phyloP scores from a whole-genome alignment of 805 yeast species.

The Candida qinlingensis region DNA sequence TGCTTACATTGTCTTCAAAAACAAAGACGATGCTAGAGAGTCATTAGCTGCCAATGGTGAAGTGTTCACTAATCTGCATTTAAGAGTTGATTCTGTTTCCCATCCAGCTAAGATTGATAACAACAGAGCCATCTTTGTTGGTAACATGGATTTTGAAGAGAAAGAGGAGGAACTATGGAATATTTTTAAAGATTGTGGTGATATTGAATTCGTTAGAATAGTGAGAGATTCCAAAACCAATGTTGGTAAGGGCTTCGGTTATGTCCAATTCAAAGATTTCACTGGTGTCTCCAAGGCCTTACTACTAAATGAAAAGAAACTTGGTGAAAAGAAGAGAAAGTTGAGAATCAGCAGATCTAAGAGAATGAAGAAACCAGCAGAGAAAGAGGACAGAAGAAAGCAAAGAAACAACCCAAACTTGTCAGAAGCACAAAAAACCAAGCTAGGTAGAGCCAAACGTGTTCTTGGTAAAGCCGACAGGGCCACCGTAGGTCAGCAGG shows the following conservation, averaged over 20 bases:
- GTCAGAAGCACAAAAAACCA: conserved; percentile 66
- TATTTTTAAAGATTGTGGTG: conserved; percentile 63
- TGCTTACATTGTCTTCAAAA: conserved; percentile 78
- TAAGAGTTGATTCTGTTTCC: conserved; percentile 89
- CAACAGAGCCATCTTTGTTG: conserved; percentile 82
- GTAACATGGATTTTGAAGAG: conserved; percentile 90
- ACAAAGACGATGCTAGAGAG: conserved; percentile 40
- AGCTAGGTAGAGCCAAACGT: conserved; percentile 72
- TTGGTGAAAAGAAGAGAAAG: conserved; percentile 45
- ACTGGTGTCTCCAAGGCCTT: conserved; percentile 77
- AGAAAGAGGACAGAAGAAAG: conserved; percentile 8
- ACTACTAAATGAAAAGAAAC: conserved; percentile 64
- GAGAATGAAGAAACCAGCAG: conserved; percentile 19
- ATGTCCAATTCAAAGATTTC: conserved; percentile 79
- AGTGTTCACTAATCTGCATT: conserved; percentile 64
- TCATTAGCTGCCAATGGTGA: conserved; percentile 55
- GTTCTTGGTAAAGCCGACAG: conserved; percentile 78
- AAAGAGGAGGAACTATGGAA: conserved; percentile 85
- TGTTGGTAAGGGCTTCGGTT: conserved; percentile 95
- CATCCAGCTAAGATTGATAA: conserved; percentile 86
- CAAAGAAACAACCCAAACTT: conserved; percentile 26
- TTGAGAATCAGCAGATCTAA: conserved; percentile 76
- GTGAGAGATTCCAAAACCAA: conserved; percentile 91
- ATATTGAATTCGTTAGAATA: conserved; percentile 83
- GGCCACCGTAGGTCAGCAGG: conserved; percentile 53